A percentile compares a stretch with the other conserved stretches of the same genome.
phyloP scores from a whole-genome alignment of 2,329 filamentous ascomycete species.

The Cryphonectria carpinicola region DNA sequence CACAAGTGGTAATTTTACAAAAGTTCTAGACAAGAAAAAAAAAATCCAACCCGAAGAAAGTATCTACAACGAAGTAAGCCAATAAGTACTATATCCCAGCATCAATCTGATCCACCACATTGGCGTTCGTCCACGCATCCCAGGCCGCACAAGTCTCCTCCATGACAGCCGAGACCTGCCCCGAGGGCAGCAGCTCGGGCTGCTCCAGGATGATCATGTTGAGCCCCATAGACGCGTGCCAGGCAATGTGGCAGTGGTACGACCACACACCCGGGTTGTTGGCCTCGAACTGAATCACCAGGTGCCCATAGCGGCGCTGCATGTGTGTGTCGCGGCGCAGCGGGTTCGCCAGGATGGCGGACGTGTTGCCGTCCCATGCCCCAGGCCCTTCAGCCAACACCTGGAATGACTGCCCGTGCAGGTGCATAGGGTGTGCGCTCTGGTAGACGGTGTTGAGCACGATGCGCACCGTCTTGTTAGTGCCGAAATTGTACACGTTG shows the following conservation, averaged over 20 bases:
- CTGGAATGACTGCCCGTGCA: constrained; percentile 15
- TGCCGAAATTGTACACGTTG: constrained; percentile 9
- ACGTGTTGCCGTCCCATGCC: constrained; percentile 11
- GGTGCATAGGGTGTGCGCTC: constrained; percentile 13
- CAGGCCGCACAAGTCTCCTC: background rate
- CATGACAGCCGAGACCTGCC: background rate
- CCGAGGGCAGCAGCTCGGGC: background rate
- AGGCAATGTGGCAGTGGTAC: constrained; percentile 15
- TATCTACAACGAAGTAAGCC: background rate
- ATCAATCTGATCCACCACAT: constrained; percentile 4
- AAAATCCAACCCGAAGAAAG: background rate
- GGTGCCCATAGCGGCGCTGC: background rate
- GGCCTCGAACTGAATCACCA: constrained; percentile 7
- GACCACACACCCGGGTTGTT: constrained; percentile 16
- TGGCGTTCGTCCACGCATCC: background rate
- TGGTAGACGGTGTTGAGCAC: constrained; percentile 13
- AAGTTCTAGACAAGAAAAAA: background rate
- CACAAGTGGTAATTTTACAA: background rate
- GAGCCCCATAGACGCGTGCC: constrained; percentile 15
- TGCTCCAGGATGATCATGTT: constrained; percentile 7
- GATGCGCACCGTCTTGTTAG: constrained; percentile 3
- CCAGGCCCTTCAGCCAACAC: constrained; percentile 10
- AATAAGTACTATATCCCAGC: background rate
- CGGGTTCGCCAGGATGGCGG: background rate
- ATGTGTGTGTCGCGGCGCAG: constrained; percentile 3